Conservation (phyloP, 2,329 filamentous ascomycete genomes). For the Curvularia hawaiiensis region DNA sequence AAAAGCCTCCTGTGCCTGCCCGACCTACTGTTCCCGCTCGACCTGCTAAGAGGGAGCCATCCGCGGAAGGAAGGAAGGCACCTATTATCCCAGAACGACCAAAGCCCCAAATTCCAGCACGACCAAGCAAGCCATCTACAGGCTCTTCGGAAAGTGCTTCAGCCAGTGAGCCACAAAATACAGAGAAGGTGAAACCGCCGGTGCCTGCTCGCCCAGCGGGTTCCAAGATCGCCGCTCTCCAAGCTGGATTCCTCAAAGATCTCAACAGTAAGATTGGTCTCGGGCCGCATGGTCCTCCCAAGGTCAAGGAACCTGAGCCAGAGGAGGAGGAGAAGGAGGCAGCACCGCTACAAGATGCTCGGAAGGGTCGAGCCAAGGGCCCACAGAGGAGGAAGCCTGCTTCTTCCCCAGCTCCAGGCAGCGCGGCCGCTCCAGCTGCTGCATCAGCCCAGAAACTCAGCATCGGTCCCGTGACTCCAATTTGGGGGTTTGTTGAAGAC, state of each 20-base stretch:
- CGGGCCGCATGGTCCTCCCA: conserved; percentile 77
- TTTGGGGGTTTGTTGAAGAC: conserved; percentile 46
- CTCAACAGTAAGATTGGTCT: conserved; percentile 87
- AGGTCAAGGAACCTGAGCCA: conserved; percentile 73
- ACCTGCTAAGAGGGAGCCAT: conserved; percentile 46
- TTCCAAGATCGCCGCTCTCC: conserved; percentile 87
- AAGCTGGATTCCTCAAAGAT: conserved; percentile 91
- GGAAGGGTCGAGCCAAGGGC: conserved; percentile 88
- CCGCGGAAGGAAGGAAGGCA: conserved; percentile 57
- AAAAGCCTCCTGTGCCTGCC: conserved; percentile 38
- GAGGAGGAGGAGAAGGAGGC: conserved; percentile 64
- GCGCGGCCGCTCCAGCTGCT: conserved; percentile 47
- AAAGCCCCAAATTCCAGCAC: conserved; percentile 67
- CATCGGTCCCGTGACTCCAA: conserved; percentile 35
- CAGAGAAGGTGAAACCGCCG: conserved; percentile 72
- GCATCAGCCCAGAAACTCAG: conserved; percentile 31
- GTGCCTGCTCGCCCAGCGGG: conserved; percentile 79
- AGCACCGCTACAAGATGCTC: conserved; percentile 81
- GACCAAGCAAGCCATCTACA: conserved; percentile 59
- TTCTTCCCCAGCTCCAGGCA: conserved; percentile 66
- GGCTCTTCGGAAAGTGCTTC: conserved; percentile 49
- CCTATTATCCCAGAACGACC: conserved; percentile 62
- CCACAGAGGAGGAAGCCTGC: conserved; percentile 76
- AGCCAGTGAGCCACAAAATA: conserved; percentile 29
- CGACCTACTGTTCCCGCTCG: conserved; percentile 42